Base-by-base conservation (phyloP, 441 rosid species). In the Erodium chrysanthum region DNA sequence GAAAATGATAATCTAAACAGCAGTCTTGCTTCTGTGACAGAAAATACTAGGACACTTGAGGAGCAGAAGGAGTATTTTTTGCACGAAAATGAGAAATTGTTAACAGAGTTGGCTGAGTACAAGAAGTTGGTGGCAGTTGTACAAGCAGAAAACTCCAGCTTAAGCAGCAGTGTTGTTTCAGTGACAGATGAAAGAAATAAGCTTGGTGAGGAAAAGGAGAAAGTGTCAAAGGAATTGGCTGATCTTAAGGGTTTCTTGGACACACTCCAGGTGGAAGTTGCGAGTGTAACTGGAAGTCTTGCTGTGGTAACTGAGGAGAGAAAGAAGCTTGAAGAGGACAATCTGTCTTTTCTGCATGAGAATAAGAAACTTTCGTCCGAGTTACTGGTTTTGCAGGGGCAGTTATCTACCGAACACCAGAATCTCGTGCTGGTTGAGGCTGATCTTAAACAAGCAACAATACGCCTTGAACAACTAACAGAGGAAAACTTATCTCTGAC, bases 361-460 rank as follows among this genome's bases (percentile, higher is more conserved):
- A 84, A 81, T 68, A 78, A 85, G 78, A 85, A 76, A 72, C 87
- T 90, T 75, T 78, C 79, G 20, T 77, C 82, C 52, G 90, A 90
- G 76, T 71, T 88, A 69, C 81, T 79, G 78, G 74, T 73, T 74
- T 83, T 87, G 72, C 83, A 74, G 69, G 86, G 84, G 84, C 80
- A 78, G 61, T 74, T 88, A 54, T 75, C 90, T 67, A 64, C 74
- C 22, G 82, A 81, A 79, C 83, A 73, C 56, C 78, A 31, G 66
- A 83, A 84, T 56, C 68, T 65, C 62, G 27, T 69, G 74, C 83
- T 29, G 77, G 75, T 82, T 73, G 85, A 78, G 78, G 78, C 35
- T 73, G 85, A 85, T 42, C 74, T 85, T 62, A 82, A 79, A 72
- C 88, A 81, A 80, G 73, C 80, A 73, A 74, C 50, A 25, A 50